These are phyloP conservation scores for Eucalyptus regnans DNA, from an alignment of 345 rosid species.

Conservation along the genomic window DNA sequence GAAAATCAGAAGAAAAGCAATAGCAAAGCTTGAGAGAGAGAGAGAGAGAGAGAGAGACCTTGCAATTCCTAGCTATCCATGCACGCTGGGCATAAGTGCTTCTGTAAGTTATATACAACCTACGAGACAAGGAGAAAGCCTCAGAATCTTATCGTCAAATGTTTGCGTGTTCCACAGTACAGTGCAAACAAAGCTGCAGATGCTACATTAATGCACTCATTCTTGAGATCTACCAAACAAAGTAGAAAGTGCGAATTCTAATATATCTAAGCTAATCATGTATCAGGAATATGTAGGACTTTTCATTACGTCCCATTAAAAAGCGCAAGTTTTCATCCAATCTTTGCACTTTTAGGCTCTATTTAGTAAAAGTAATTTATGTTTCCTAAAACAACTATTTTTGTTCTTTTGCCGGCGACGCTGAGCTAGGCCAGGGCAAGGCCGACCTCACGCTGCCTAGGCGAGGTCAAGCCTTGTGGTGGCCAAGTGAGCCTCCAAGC, in stretches of 20 bases:
- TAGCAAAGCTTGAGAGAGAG: no score
- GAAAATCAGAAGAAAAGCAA: not conserved
- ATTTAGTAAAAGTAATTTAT: no score
- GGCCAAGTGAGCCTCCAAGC: fast-evolving
- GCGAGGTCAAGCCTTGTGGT: no score
- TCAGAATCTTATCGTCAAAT: not conserved
- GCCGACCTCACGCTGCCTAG: no score
- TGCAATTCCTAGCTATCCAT: slow-evolving; percentile 83
- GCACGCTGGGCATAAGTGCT: slow-evolving; percentile 88
- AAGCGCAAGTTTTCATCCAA: not conserved
- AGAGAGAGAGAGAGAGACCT: slow-evolving; percentile 15
- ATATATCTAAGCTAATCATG: not conserved
- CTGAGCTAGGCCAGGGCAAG: no score
- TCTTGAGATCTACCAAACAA: not conserved
- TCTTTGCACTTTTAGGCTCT: not conserved
- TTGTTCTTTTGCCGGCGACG: no score
- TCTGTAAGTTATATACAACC: slow-evolving; percentile 45
- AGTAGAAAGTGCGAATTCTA: not conserved
- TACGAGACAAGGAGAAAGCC: not conserved
- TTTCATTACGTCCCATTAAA: not conserved
- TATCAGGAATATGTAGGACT: not conserved
- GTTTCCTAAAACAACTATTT: no score
- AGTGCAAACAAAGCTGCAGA: not conserved
- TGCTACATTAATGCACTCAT: not conserved
- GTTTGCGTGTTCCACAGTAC: not conserved